Percentiles rank a stretch among this genome's conserved stretches.
Evolutionary conservation across 2,329 filamentous ascomycete genomes (phyloP).

Genomic region (Aaosphaeria arxii): DNA sequence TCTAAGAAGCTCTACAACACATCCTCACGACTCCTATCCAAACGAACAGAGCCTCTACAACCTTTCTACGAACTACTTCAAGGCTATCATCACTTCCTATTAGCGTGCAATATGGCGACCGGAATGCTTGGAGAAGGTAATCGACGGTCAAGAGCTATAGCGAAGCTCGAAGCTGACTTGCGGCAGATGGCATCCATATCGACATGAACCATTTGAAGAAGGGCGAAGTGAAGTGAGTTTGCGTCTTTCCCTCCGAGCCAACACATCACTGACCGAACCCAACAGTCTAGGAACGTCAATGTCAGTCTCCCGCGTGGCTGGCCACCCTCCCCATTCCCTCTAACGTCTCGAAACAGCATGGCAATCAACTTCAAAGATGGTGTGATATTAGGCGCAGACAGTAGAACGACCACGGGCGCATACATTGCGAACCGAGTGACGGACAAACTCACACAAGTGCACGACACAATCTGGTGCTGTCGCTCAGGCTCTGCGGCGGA

Average conservation of each 20-base stretch:
- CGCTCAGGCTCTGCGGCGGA: slow-evolving; percentile 95
- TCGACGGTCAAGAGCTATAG: not conserved
- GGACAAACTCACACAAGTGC: slow-evolving; percentile 97
- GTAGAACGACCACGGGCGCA: slow-evolving; percentile 91
- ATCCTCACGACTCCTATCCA: no score
- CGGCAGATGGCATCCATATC: slow-evolving; percentile 92
- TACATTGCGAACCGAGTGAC: slow-evolving; percentile 99
- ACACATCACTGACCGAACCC: slow-evolving; percentile 17
- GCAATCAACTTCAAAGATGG: slow-evolving; percentile 98
- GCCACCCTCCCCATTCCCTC: slow-evolving; percentile 3
- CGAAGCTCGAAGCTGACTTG: slow-evolving; percentile 22
- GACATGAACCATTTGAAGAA: slow-evolving; percentile 99
- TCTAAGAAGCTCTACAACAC: no score
- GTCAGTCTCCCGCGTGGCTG: slow-evolving; percentile 52
- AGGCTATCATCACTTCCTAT: no score
- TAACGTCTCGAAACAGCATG: slow-evolving; percentile 63
- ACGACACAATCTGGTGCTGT: slow-evolving; percentile 99
- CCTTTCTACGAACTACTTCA: no score
- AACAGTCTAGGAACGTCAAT: slow-evolving; percentile 92
- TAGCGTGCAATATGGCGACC: slow-evolving; percentile 7
- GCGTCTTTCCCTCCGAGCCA: not conserved
- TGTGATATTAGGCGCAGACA: slow-evolving; percentile 96
- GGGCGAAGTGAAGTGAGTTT: slow-evolving; percentile 93
- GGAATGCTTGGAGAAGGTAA: slow-evolving; percentile 40
- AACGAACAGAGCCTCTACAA: no score